Evolutionary conservation across 805 yeast genomes (phyloP).

Genomic region (Kodamaea kakaduensis): DNA sequence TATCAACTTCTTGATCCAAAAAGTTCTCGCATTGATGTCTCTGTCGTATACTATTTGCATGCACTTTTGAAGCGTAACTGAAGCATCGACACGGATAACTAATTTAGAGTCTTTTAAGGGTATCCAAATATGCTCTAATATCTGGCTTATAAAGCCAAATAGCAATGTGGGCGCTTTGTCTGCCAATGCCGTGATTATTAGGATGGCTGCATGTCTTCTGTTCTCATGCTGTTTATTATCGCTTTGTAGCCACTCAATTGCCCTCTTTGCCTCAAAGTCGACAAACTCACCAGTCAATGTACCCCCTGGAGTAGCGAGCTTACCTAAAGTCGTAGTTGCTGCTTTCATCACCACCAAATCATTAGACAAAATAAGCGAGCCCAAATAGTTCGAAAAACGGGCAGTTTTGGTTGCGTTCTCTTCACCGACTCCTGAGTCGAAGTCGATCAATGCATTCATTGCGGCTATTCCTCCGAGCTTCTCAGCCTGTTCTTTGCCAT

Average conservation of each 20-base stretch:
- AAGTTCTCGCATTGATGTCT: conserved; percentile 63
- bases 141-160: conserved; percentile 71
- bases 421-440: conserved; percentile 69
- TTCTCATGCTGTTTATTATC: conserved; percentile 71
- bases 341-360: conserved; percentile 81
- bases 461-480: conserved; percentile 91
- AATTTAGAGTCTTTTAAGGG: conserved; percentile 78
- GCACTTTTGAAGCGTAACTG: conserved; percentile 73
- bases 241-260: conserved; percentile 87
- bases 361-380: conserved; percentile 73
- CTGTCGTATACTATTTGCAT: conserved; percentile 75
- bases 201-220: conserved; percentile 86
- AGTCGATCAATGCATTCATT: conserved; percentile 79
- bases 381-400: conserved; percentile 82
- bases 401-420: conserved; percentile 87
- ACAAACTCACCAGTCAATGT: conserved; percentile 88
- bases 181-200: conserved; percentile 79
- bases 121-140: conserved; percentile 80
- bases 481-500: conserved; percentile 65
- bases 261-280: conserved; percentile 83
- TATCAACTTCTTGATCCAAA: conserved; percentile 70
- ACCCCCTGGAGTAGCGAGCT: conserved; percentile 85
- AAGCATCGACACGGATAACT: conserved; percentile 77
- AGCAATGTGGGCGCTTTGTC: conserved; percentile 81
- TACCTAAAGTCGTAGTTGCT: conserved; percentile 86